Percentiles rank a stretch among this genome's conserved stretches.
Conservation (phyloP, 495 filamentous ascomycete genomes). For the Parachaetomium inaequale region DNA sequence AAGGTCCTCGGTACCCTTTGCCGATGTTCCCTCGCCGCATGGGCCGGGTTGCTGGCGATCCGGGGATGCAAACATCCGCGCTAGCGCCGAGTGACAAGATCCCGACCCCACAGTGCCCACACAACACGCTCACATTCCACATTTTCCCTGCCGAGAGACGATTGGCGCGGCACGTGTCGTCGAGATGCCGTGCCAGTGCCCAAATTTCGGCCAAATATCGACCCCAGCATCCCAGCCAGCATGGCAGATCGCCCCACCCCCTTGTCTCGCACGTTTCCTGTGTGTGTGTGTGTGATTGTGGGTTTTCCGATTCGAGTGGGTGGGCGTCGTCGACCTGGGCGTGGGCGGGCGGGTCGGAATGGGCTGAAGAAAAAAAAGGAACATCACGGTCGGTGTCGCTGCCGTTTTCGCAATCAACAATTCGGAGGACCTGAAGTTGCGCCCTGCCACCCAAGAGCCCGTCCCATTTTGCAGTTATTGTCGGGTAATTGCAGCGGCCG, state of each 20-base stretch:
- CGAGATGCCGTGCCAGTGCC: not conserved
- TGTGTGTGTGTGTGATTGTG: not conserved
- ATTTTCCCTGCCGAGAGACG: not conserved
- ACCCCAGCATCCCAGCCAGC: not conserved
- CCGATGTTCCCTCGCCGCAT: not conserved
- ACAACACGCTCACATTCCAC: slow-evolving; percentile 4
- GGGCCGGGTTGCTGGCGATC: slow-evolving; percentile 4
- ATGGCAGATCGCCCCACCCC: slow-evolving; percentile 13
- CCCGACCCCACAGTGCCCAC: slow-evolving; percentile 2
- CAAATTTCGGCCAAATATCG: slow-evolving; percentile 15
- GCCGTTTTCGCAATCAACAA: not conserved
- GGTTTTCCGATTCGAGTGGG: not conserved
- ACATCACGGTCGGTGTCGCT: too few relatives aligned
- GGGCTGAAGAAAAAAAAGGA: not conserved
- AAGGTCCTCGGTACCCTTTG: slow-evolving; percentile 3
- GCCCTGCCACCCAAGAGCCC: too few relatives aligned
- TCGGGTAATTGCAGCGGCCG: not conserved
- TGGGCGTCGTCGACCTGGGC: too few relatives aligned
- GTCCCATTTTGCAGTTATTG: too few relatives aligned
- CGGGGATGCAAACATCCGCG: slow-evolving; percentile 3
- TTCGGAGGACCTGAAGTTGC: too few relatives aligned
- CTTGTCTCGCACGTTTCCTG: not conserved
- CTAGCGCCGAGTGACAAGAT: slow-evolving; percentile 8
- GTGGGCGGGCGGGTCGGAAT: too few relatives aligned
- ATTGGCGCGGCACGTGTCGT: slow-evolving; percentile 14